Evolutionary conservation across 1,284 basidiomycete genomes (phyloP), one percentile per base, ranked within the genome.

Genomic region (Cryptococcus maquisensis): DNA sequence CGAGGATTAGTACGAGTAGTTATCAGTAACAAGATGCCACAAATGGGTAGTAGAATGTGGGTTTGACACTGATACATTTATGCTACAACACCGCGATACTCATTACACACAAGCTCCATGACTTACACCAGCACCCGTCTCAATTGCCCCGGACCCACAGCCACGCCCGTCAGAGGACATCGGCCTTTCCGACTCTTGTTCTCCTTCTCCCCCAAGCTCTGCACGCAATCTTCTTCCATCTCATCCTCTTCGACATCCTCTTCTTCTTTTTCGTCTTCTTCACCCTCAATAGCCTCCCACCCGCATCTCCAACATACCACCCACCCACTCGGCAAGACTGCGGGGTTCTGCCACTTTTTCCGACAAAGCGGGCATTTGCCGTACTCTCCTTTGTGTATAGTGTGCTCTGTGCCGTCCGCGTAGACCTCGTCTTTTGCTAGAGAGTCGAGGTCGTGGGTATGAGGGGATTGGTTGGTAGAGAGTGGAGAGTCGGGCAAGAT

Each of bases 261-360:
- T 9, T 38, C 35, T 16, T 43, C 44, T 24, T 37, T 32, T 23
- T 56, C 63, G 52, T 65, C 69, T 13, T 69, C 65, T 26, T 68
- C 66, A 13, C 84, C 84, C 72, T 89, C 84, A 46, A 97, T 85
- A 64, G 91, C 84, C 56, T 86, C 85, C 79, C 88, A 86, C 50
- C 87, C 86, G 76, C 95, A 98, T 41, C 88, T 86, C 76, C 96
- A 98, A 77, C 95, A 97, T 69, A 90, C 95, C 8, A 97, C 90
- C 80, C 94, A 97, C 44, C 96, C 94, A 28, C 86, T 89, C 9
- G 92, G 90, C 42, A 98, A 76, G 24, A 90, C 88, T 16, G 91
- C 94, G 35, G 94, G 88, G 70, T 98, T 98, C 69, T 84, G 84
- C 55, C 96, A 84, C 48, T 77, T 73, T 32, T 83, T 80, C 39